phyloP scores from a whole-genome alignment of 2,329 filamentous ascomycete genomes.

The Pseudocercospora crystallina region DNA sequence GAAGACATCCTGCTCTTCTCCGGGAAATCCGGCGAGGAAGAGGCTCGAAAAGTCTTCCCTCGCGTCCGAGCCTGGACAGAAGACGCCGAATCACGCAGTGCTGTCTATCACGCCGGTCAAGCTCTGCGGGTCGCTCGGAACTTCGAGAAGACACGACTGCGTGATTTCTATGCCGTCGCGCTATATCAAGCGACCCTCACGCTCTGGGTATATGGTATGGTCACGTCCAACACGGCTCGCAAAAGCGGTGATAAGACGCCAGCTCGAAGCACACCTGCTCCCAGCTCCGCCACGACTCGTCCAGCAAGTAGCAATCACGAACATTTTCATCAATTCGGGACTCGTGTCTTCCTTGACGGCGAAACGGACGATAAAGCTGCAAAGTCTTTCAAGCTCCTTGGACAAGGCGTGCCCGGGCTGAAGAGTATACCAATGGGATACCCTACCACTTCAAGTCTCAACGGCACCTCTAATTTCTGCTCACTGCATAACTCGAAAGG shows the following conservation, averaged over 20 bases:
- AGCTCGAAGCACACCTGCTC: not conserved
- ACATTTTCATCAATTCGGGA: not conserved
- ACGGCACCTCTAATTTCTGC: constrained; percentile 21
- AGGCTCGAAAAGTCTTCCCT: constrained; percentile 59
- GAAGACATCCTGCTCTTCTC: constrained; percentile 65
- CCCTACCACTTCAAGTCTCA: not conserved
- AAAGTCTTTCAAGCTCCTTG: constrained; percentile 59
- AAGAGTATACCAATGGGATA: not conserved
- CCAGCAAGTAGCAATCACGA: not conserved
- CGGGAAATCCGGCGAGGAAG: constrained; percentile 63
- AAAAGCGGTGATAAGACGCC: constrained; percentile 23
- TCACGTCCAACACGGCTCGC: constrained; percentile 44
- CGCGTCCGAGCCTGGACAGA: constrained; percentile 57
- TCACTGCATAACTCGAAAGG: constrained; percentile 54
- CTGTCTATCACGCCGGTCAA: constrained; percentile 66
- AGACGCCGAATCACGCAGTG: constrained; percentile 54
- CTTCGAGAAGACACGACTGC: constrained; percentile 33
- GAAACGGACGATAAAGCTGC: constrained; percentile 52
- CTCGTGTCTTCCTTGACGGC: constrained; percentile 52
- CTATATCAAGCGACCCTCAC: constrained; percentile 66
- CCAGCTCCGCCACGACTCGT: no score
- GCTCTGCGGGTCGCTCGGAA: constrained; percentile 55
- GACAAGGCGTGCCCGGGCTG: constrained; percentile 53
- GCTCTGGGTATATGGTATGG: constrained; percentile 63
- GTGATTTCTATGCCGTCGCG: constrained; percentile 65